Evolutionary conservation across 2,329 filamentous ascomycete genomes (phyloP).

Genomic region (Scleromitrula shiraiana): DNA sequence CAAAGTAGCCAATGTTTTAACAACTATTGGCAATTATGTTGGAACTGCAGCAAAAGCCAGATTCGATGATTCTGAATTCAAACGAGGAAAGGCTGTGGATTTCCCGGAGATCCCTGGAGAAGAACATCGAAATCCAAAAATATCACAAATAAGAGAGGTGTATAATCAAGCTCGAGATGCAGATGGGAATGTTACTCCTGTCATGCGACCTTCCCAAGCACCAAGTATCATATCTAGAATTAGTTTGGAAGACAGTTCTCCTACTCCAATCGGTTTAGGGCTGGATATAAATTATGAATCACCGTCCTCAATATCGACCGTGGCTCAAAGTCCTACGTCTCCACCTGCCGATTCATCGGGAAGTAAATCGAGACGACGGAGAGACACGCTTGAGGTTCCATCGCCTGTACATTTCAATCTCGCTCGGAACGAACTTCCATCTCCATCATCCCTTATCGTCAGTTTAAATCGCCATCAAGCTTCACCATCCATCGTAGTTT

Average conservation of each 20-base stretch:
- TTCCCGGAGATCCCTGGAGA: conserved; percentile 52
- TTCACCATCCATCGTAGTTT: conserved; percentile 20
- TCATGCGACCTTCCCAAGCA: conserved; percentile 30
- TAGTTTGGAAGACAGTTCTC: too few species aligned
- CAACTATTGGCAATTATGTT: conserved; percentile 37
- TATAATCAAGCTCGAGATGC: conserved; percentile 34
- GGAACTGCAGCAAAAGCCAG: conserved; percentile 40
- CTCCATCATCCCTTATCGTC: conserved; percentile 4
- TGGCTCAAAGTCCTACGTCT: too few species aligned
- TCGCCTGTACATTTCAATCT: conserved; percentile 28
- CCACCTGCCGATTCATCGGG: too few species aligned
- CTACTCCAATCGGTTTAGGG: too few species aligned
- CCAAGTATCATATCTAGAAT: conserved; percentile 35
- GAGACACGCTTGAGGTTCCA: conserved; percentile 31
- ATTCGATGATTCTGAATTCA: conserved; percentile 43
- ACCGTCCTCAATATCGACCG: too few species aligned
- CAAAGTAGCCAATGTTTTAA: conserved; percentile 38
- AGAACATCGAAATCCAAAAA: conserved; percentile 34
- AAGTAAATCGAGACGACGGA: too few species aligned
- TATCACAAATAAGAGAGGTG: conserved; percentile 33
- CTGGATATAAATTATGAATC: too few species aligned
- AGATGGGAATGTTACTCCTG: conserved; percentile 28
- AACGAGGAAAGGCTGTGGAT: conserved; percentile 36
- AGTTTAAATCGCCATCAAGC: too few species aligned
- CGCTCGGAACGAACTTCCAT: conserved; percentile 9